Evolutionary conservation across 2,329 filamentous ascomycete species (phyloP).

Genomic region (Dothideomycetidae sp.): DNA sequence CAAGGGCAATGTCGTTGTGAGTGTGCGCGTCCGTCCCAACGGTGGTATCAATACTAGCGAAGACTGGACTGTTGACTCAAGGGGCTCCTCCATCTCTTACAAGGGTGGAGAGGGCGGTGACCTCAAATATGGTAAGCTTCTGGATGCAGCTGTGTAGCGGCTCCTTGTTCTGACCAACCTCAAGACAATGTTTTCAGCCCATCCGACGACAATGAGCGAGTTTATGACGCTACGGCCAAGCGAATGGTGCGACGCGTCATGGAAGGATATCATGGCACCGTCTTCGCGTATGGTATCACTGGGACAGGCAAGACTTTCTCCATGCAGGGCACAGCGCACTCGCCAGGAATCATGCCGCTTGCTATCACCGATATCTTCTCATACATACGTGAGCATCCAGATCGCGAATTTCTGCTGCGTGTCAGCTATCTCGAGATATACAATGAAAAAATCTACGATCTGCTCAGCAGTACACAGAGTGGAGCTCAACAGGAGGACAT

Average conservation of each 20-base stretch:
- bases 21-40: constrained; percentile 84
- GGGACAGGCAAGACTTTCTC: constrained; percentile 98
- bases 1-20: constrained; percentile 93
- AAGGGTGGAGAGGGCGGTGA: constrained; percentile 82
- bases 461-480: constrained; percentile 58
- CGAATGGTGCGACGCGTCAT: constrained; percentile 89
- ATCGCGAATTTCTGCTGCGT: constrained; percentile 81
- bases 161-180: too few species aligned
- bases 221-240: constrained; percentile 90
- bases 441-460: constrained; percentile 92
- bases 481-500: constrained; percentile 67
- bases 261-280: constrained; percentile 97
- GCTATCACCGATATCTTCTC: constrained; percentile 99
- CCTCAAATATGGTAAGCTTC: constrained; percentile 66
- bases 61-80: constrained; percentile 86
- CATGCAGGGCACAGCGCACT: constrained; percentile 95
- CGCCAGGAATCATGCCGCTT: constrained; percentile 88
- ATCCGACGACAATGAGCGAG: constrained; percentile 83
- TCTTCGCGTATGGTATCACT: constrained; percentile 98
- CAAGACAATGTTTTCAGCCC: constrained; percentile 95
- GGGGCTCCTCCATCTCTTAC: constrained; percentile 68
- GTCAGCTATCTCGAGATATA: constrained; percentile 99
- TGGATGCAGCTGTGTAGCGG: constrained; percentile 7
- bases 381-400: constrained; percentile 92
- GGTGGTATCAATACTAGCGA: constrained; percentile 52